Conservation (phyloP, 2,329 filamentous ascomycete species). For the Penicillium sp. region DNA sequence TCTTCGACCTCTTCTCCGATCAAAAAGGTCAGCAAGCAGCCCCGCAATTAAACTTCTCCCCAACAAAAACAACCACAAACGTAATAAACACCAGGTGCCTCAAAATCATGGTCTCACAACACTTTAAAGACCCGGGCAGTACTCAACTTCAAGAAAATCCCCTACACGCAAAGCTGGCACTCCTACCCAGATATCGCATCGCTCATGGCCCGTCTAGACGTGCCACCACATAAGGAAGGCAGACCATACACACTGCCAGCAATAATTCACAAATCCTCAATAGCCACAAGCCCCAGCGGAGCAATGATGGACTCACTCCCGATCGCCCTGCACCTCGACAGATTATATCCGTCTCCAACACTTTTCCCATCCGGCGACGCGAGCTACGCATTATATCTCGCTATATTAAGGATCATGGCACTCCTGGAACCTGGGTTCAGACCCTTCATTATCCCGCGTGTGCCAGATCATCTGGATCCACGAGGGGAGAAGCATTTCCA, state of each 20-base stretch:
- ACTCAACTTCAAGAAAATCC: slow-evolving; percentile 25
- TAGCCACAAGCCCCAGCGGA: slow-evolving; percentile 21
- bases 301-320: slow-evolving; percentile 32
- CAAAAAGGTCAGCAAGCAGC: slow-evolving; percentile 18
- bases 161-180: slow-evolving; percentile 23
- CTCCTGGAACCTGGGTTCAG: neutral
- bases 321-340: slow-evolving; percentile 32
- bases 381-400: slow-evolving; percentile 30
- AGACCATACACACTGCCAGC: slow-evolving; percentile 31
- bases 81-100: slow-evolving; percentile 19
- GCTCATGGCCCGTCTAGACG: slow-evolving; percentile 19
- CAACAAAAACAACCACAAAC: too few relatives aligned
- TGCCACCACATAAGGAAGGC: slow-evolving; percentile 18
- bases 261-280: slow-evolving; percentile 25
- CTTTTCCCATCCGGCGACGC: slow-evolving; percentile 33
- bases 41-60: neutral
- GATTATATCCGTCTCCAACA: slow-evolving; percentile 26
- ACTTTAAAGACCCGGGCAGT: slow-evolving; percentile 21
- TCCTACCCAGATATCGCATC: slow-evolving; percentile 24
- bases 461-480: slow-evolving; percentile 25
- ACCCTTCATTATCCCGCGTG: slow-evolving; percentile 21
- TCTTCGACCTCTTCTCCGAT: slow-evolving; percentile 31
- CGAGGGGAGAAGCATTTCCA: slow-evolving; percentile 30
- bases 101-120: slow-evolving; percentile 28
- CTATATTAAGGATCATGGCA: slow-evolving; percentile 8